phyloP scores from a whole-genome alignment of 106 monocot genomes.

The Dendrobium chrysotoxum region DNA sequence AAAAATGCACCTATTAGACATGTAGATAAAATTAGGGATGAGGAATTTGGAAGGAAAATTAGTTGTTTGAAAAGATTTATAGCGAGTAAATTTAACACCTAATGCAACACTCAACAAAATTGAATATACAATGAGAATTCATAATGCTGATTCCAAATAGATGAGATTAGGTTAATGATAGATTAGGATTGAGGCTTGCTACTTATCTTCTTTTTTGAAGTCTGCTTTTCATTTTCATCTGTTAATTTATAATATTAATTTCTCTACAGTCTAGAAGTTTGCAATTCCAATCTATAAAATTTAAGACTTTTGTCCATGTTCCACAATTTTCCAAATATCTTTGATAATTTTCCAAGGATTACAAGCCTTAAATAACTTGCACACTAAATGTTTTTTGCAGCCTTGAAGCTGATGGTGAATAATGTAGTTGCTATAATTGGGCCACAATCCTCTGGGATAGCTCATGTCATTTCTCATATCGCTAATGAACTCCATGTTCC shows the following conservation, averaged over 20 bases:
- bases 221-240: neutral
- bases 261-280: neutral
- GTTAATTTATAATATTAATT: neutral
- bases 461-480: slow-evolving; percentile 64
- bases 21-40: too few species aligned
- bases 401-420: slow-evolving; percentile 68
- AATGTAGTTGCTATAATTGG: slow-evolving; percentile 74
- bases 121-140: neutral
- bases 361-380: neutral
- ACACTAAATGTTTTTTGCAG: slow-evolving; percentile 21
- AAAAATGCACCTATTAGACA: neutral
- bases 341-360: neutral
- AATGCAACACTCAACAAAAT: neutral
- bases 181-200: neutral
- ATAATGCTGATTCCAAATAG: neutral
- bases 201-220: neutral
- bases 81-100: neutral
- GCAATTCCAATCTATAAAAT: neutral
- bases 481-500: slow-evolving; percentile 64
- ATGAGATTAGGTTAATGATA: neutral
- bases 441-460: slow-evolving; percentile 70
- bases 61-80: neutral
- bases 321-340: neutral
- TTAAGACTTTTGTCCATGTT: neutral
- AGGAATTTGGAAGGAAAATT: neutral